phyloP scores from a whole-genome alignment of 768 basidiomycete species.

The Peribolospora kevripleyi region DNA sequence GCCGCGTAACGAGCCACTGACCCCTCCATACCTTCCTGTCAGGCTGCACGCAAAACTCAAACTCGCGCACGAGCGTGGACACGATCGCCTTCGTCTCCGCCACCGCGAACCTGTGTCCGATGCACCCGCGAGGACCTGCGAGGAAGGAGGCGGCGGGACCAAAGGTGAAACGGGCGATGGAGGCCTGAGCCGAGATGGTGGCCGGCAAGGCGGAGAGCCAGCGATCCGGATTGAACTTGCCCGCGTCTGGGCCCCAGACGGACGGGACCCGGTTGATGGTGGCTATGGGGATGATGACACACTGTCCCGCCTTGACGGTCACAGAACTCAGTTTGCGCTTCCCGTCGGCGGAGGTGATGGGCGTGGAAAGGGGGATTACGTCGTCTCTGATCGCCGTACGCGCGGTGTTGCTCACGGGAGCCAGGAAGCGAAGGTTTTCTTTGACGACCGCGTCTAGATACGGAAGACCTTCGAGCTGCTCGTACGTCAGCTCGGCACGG shows the following conservation, averaged over 20 bases:
- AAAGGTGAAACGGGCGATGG: too few species aligned
- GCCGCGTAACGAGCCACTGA: too few species aligned
- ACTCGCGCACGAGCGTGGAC: too few species aligned
- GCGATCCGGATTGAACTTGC: slow-evolving; percentile 36
- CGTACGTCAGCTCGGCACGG: slow-evolving; percentile 6
- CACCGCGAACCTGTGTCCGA: too few species aligned
- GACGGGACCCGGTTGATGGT: slow-evolving; percentile 32
- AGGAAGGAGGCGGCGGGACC: too few species aligned
- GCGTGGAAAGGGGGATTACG: slow-evolving; percentile 34
- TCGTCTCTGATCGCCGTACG: slow-evolving; percentile 53
- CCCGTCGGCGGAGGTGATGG: slow-evolving; percentile 1
- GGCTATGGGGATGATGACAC: slow-evolving; percentile 35
- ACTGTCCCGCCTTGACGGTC: slow-evolving; percentile 27
- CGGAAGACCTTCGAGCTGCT: slow-evolving; percentile 6
- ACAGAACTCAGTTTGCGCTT: background rate
- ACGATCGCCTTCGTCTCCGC: too few species aligned
- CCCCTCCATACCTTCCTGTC: too few species aligned
- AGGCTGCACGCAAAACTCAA: too few species aligned
- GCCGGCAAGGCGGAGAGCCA: slow-evolving; percentile 19
- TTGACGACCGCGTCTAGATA: slow-evolving; percentile 18
- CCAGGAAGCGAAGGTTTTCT: slow-evolving; percentile 51
- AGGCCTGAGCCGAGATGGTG: too few species aligned
- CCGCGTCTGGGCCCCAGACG: slow-evolving; percentile 45
- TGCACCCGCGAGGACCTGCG: too few species aligned
- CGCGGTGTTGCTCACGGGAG: slow-evolving; percentile 58